Evolutionary conservation across 2,329 filamentous ascomycete genomes (phyloP).

Genomic region (Xylaria sp.): DNA sequence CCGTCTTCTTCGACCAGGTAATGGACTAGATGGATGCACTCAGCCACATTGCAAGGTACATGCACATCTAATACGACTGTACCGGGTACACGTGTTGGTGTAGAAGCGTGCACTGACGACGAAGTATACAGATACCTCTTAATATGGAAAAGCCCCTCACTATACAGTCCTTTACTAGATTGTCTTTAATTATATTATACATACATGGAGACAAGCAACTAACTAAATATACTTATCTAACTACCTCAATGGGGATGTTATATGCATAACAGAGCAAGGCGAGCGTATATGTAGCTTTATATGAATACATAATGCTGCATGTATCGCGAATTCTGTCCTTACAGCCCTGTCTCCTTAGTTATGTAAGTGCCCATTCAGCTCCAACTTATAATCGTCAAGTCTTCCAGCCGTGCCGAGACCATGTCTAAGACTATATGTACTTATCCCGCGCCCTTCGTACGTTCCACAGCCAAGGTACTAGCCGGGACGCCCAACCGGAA

Average conservation of each 20-base stretch:
- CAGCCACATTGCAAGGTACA: neutral
- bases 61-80: neutral
- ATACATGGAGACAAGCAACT: too few relatives aligned
- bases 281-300: neutral
- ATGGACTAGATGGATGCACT: neutral
- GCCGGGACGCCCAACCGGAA: conserved; percentile 35
- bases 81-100: neutral
- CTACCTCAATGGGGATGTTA: neutral
- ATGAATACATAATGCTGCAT: neutral
- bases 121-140: neutral
- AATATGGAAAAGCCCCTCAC: neutral
- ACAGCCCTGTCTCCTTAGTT: conserved; percentile 21
- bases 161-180: neutral
- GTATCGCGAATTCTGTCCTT: neutral
- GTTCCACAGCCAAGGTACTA: conserved; percentile 33
- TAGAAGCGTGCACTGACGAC: neutral
- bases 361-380: neutral
- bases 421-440: conserved; percentile 7
- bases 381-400: neutral
- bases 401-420: conserved; percentile 19
- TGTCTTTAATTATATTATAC: neutral
- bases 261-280: conserved; percentile 11
- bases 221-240: too few relatives aligned
- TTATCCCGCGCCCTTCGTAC: conserved; percentile 31
- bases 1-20: neutral